Evolutionary conservation across 148 eudicot species (phyloP), one percentile per base, ranked within the genome.

Genomic region (Bassia scoparia): DNA sequence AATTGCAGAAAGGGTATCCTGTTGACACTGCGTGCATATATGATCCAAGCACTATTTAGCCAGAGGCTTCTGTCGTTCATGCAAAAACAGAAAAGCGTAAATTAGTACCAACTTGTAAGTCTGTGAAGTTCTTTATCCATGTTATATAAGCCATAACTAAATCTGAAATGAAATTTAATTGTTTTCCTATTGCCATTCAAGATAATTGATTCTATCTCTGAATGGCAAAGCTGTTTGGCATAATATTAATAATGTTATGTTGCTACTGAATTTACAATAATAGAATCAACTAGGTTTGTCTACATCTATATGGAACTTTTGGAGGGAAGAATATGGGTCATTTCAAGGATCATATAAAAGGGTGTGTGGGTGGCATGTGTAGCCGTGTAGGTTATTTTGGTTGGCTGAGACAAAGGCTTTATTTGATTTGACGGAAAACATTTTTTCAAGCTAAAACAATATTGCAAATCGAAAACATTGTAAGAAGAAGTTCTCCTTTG

Each of bases 1-100:
- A 79, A 26, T 46, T 86, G 89, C 97, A 92, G 99, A 91, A 89
- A 86, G 97, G 97, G 60, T 92, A 82, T 83, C 90, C 92, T 66
- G 83, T 81, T 74, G 96, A 91, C 67, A 83, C 83, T 82, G 88
- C 89, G n/a, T 69, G 86, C 96, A 54, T 95, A 95, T 80, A 86
- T 77, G 97, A 95, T 82, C 99, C 99, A 75, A 85, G 84, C 81
- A 56, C 66, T 79, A 91, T 89, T n/a, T 73, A 76, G 81, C 79
- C 84, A 86, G 77, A 88, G 87, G 86, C 99, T 95, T 64, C 92
- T 96, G 23, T 67, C 89, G 65, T 73, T 86, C 81, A 79, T 79
- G 90, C 88, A 83, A 87, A 82, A 84, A 88, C 90, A 77, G 87
- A 95, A 70, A 95, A 87, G 89, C 99, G 89, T 79, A 83, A 72